These are phyloP conservation scores for Aspergillus cejpii DNA, from an alignment of 2,329 filamentous ascomycete species.

Conservation along the genomic window DNA sequence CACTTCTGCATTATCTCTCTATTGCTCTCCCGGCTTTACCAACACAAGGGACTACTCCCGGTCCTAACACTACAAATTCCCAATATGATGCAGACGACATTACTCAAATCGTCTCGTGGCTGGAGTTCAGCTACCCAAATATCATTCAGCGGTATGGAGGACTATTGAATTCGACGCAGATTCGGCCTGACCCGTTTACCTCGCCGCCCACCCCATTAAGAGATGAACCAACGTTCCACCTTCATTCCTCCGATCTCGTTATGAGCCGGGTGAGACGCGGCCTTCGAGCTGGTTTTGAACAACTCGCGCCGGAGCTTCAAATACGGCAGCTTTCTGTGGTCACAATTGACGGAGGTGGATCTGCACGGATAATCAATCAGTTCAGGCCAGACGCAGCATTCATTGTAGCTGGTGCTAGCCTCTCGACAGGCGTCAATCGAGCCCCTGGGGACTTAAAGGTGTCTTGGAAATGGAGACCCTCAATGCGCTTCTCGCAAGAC, in stretches of 20 bases:
- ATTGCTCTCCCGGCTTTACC: conserved; percentile 11
- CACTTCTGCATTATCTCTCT: conserved; percentile 11
- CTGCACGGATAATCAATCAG: conserved; percentile 8
- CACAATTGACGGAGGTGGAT: conserved; percentile 4
- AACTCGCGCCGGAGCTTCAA: conserved; percentile 5
- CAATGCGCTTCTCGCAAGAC: conserved; percentile 2
- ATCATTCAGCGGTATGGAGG: conserved; percentile 12
- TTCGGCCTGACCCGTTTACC: conserved; percentile 9
- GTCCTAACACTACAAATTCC: conserved; percentile 8
- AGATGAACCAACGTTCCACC: conserved; percentile 9
- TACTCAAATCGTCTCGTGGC: conserved; percentile 7
- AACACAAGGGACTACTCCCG: background rate
- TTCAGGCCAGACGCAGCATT: conserved; percentile 13
- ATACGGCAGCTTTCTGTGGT: conserved; percentile 2
- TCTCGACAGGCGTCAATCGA: conserved; percentile 7
- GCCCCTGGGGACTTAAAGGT: conserved; percentile 12
- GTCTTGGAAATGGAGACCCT: conserved; percentile 14
- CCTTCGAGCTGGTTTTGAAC: conserved; percentile 8
- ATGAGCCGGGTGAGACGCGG: conserved; percentile 6
- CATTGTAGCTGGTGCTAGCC: conserved; percentile 1
- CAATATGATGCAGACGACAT: conserved; percentile 10
- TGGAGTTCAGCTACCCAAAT: conserved; percentile 11
- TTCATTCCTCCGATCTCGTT: conserved; percentile 7
- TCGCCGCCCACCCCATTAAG: conserved; percentile 9
- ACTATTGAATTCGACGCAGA: conserved; percentile 7